These are phyloP conservation scores for Acer yangbiense DNA, from an alignment of 345 rosid genomes.

Conservation along the genomic window DNA sequence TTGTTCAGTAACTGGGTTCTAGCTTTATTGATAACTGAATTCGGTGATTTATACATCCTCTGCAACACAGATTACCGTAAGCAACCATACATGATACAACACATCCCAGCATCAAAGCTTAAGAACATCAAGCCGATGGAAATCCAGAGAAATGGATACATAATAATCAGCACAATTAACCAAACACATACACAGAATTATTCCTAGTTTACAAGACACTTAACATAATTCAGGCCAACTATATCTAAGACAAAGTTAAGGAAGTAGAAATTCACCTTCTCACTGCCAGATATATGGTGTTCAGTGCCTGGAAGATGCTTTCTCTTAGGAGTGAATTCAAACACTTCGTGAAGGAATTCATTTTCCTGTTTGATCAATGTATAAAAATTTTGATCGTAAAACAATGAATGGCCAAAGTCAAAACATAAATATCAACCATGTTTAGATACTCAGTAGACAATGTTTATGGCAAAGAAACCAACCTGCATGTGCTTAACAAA, in stretches of 20 bases:
- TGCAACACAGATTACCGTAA: slow-evolving; percentile 31
- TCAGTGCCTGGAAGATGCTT: slow-evolving; percentile 42
- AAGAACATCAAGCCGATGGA: not conserved
- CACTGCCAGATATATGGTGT: slow-evolving; percentile 43
- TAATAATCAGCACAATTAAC: not conserved
- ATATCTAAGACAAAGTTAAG: not conserved
- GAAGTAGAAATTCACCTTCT: slow-evolving; percentile 54
- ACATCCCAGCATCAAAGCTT: not conserved
- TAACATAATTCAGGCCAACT: not conserved
- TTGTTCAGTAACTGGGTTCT: slow-evolving; percentile 82
- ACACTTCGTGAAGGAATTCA: slow-evolving; percentile 76
- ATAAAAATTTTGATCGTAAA: not conserved
- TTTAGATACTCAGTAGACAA: not conserved
- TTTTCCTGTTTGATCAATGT: slow-evolving; percentile 60
- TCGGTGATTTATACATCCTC: slow-evolving; percentile 80
- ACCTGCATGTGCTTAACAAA: slow-evolving; percentile 98
- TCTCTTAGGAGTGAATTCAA: slow-evolving; percentile 73
- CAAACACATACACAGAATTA: not conserved
- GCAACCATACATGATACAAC: not conserved
- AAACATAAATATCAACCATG: not conserved
- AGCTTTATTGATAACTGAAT: slow-evolving; percentile 76
- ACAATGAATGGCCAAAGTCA: not conserved
- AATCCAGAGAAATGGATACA: not conserved
- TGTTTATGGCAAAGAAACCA: slow-evolving; percentile 18
- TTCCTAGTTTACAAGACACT: not conserved